A percentile compares a stretch with the other conserved stretches of the same genome.
These are phyloP conservation scores for Russula earlei DNA, from an alignment of 768 basidiomycete species.

Conservation along the genomic window DNA sequence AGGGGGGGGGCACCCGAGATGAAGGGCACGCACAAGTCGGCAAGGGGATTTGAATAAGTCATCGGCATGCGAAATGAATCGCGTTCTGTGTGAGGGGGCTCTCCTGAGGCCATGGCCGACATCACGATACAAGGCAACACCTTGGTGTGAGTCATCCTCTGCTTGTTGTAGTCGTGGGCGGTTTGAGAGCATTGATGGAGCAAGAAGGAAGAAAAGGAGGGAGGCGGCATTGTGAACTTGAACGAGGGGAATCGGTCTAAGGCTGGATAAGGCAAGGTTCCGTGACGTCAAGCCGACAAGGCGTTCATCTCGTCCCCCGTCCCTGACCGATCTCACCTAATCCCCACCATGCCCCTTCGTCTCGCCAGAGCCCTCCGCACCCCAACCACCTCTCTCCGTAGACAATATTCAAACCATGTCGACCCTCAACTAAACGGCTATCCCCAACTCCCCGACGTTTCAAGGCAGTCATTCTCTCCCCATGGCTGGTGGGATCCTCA, in stretches of 20 bases:
- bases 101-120: constrained; percentile 1
- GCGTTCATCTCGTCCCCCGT: too few relatives aligned
- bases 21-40: constrained; percentile 3
- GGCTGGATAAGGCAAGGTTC: not conserved
- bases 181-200: not conserved
- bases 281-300: too few relatives aligned
- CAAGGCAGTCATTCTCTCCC: constrained; percentile 53
- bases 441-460: constrained; percentile 59
- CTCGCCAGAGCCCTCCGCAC: not conserved
- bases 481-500: constrained; percentile 69
- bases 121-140: not conserved
- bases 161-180: not conserved
- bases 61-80: constrained; percentile 5
- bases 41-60: not conserved
- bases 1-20: not conserved
- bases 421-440: constrained; percentile 70
- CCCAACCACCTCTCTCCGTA: not conserved
- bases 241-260: not conserved
- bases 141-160: not conserved
- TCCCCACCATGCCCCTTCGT: not conserved
- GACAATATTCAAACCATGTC: constrained; percentile 27
- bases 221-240: not conserved
- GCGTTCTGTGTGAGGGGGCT: not conserved
- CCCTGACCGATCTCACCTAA: not conserved
- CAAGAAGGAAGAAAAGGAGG: not conserved